Evolutionary conservation across 495 filamentous ascomycete species (phyloP).

Genomic region (Penicillium riverlandense): DNA sequence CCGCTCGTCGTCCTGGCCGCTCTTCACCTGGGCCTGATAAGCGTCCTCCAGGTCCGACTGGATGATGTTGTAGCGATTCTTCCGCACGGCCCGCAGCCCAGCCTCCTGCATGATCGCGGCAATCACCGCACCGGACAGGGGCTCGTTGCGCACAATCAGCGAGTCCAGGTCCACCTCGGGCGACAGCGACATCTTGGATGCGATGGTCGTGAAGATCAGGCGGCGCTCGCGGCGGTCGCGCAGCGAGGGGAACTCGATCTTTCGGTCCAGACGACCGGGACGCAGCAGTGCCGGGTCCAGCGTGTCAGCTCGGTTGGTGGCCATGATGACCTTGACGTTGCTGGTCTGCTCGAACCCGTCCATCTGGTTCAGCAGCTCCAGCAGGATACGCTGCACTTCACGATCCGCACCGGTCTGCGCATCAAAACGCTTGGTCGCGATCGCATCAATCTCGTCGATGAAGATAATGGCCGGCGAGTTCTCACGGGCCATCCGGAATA

Average conservation of each 20-base stretch:
- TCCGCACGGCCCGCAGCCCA: slow-evolving; percentile 86
- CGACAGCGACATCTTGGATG: slow-evolving; percentile 89
- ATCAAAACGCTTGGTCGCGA: slow-evolving; percentile 98
- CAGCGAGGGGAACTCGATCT: slow-evolving; percentile 94
- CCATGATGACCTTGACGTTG: slow-evolving; percentile 99
- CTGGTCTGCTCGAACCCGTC: slow-evolving; percentile 97
- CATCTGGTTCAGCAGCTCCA: slow-evolving; percentile 98
- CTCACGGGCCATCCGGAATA: slow-evolving; percentile 98
- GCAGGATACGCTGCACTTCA: slow-evolving; percentile 95
- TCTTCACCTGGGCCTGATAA: slow-evolving; percentile 92
- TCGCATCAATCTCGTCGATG: slow-evolving; percentile 99
- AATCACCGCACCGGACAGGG: slow-evolving; percentile 89
- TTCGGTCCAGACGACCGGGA: slow-evolving; percentile 90
- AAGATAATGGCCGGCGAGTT: slow-evolving; percentile 98
- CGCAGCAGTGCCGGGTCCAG: slow-evolving; percentile 90
- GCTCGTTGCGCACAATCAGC: slow-evolving; percentile 93
- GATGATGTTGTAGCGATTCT: slow-evolving; percentile 99
- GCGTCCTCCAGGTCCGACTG: slow-evolving; percentile 93
- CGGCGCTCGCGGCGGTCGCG: slow-evolving; percentile 88
- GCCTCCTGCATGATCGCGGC: slow-evolving; percentile 99
- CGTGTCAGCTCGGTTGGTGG: slow-evolving; percentile 95
- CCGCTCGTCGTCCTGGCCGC: slow-evolving; percentile 62
- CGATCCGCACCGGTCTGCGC: slow-evolving; percentile 95
- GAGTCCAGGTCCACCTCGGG: slow-evolving; percentile 95
- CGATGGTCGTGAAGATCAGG: slow-evolving; percentile 94